Evolutionary conservation across 2,329 filamentous ascomycete genomes (phyloP), one percentile per base, ranked within the genome.

Genomic region (Penicillium crustosum): DNA sequence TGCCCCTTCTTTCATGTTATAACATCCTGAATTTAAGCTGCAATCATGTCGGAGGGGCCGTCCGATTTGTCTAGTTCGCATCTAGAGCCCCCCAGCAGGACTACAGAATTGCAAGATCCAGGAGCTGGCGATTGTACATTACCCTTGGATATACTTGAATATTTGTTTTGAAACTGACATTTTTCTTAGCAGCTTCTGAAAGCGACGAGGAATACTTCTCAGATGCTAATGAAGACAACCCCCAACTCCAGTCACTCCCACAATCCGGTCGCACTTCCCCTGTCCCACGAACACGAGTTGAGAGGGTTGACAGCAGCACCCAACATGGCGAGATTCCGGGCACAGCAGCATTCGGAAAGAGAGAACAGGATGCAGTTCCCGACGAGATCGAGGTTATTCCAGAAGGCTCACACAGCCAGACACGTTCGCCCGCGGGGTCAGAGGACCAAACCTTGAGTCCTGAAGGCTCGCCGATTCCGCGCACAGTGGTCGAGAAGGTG

Each of bases 201-300:
- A 82, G 81, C 58, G 82, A 78, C 50, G 78, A 84, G 49, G 86
- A 88, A 61, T 83, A 87, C 73, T 88, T 88, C 72, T 86, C 85
- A 47, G 86, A 88, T 68, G 86, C 86, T 56, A 83, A 80, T 43
- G 86, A 88, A 77, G 85, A 83, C 65, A 73, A 74, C 45, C 60
- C 65, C 33, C 67, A 62, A 68, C 67, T 71, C 57, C 63, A 65
- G 60, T 73, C 71, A 62, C 70, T 67, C 61, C 66, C 68, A 68
- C 68, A 69, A 49, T 78, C 78, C 52, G 71, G 77, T 63, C 70
- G 75, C 62, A 73, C 74, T 47, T 85, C 83, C 10, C 81, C 83
- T 52, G 80, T 86, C 55, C 85, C 85, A 27, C 79, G 80, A 51
- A 87, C 84, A n/a, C 78, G 85, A 61, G 83, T 87, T 27, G 85